Evolutionary conservation across 164 flowering plant species (phyloP).

Genomic region (Umbilicus rupestris): DNA sequence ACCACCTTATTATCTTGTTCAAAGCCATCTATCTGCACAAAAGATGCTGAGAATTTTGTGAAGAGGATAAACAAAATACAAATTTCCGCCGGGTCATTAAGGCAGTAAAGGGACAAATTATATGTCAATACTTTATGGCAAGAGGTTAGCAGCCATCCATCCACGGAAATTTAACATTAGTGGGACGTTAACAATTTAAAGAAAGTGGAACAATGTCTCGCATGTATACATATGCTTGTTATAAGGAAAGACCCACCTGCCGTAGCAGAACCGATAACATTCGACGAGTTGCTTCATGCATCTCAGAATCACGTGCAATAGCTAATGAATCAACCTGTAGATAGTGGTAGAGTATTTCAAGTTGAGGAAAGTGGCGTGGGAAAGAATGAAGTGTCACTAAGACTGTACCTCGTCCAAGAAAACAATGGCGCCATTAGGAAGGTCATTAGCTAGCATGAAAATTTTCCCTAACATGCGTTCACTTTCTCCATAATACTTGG

Average conservation of each 20-base stretch:
- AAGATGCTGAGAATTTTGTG: not conserved
- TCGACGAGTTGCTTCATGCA: slow-evolving; percentile 98
- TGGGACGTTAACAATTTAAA: not conserved
- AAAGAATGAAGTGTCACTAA: not conserved
- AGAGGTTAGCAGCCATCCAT: too few relatives aligned
- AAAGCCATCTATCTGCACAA: slow-evolving; percentile 85
- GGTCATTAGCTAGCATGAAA: slow-evolving; percentile 78
- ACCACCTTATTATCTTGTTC: slow-evolving; percentile 89
- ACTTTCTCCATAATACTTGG: slow-evolving; percentile 95
- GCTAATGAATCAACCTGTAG: slow-evolving; percentile 92
- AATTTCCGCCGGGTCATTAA: not conserved
- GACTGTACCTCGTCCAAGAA: slow-evolving; percentile 80
- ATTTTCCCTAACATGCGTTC: slow-evolving; percentile 80
- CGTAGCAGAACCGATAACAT: slow-evolving; percentile 77
- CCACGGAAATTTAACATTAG: not conserved
- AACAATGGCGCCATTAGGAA: slow-evolving; percentile 65
- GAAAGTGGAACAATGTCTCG: not conserved
- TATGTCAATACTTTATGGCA: too few relatives aligned
- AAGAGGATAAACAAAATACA: not conserved
- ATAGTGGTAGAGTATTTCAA: not conserved
- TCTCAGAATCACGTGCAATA: slow-evolving; percentile 76
- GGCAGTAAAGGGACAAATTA: not conserved
- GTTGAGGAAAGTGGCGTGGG: not conserved
- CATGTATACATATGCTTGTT: not conserved
- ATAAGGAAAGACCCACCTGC: slow-evolving; percentile 42